Percentiles rank a stretch among this genome's conserved stretches.
Evolutionary conservation across 2,329 filamentous ascomycete species (phyloP).

Genomic region (Colletotrichum limetticola): DNA sequence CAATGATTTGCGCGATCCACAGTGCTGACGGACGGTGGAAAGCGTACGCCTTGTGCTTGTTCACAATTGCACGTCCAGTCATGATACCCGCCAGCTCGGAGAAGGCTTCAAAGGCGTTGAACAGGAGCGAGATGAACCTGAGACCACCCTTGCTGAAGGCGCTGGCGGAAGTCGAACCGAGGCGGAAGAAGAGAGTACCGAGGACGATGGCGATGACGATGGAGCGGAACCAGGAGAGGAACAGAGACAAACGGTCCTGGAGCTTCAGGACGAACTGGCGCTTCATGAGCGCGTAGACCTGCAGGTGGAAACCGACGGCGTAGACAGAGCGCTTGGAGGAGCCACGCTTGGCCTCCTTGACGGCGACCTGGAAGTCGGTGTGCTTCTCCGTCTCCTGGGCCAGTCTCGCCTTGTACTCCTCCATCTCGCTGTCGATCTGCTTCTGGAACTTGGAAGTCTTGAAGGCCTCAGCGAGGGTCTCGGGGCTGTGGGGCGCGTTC

Average conservation of each 20-base stretch:
- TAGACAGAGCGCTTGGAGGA: constrained; percentile 82
- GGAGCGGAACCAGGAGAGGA: constrained; percentile 74
- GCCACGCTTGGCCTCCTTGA: constrained; percentile 81
- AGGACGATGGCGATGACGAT: constrained; percentile 82
- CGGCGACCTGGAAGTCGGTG: constrained; percentile 81
- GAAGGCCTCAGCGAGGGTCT: constrained; percentile 77
- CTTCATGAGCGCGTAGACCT: constrained; percentile 85
- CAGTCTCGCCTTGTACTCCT: constrained; percentile 72
- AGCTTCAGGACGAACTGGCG: constrained; percentile 87
- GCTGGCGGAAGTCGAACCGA: constrained; percentile 72
- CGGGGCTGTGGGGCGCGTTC: constrained; percentile 76
- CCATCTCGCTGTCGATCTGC: constrained; percentile 73
- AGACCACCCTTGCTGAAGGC: constrained; percentile 86
- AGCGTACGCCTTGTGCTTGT: constrained; percentile 86
- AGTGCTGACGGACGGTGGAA: constrained; percentile 85
- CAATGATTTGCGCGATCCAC: constrained; percentile 85
- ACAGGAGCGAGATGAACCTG: constrained; percentile 81
- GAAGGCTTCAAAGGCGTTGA: constrained; percentile 90
- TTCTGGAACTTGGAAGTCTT: constrained; percentile 69
- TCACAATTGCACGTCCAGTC: constrained; percentile 80
- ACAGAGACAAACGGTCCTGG: constrained; percentile 83
- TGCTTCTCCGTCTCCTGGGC: constrained; percentile 73
- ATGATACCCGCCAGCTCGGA: constrained; percentile 81
- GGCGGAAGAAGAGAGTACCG: constrained; percentile 81
- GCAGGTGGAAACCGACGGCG: constrained; percentile 83